Base-by-base conservation (phyloP, 116 monocot species). In the Zostera marina region DNA sequence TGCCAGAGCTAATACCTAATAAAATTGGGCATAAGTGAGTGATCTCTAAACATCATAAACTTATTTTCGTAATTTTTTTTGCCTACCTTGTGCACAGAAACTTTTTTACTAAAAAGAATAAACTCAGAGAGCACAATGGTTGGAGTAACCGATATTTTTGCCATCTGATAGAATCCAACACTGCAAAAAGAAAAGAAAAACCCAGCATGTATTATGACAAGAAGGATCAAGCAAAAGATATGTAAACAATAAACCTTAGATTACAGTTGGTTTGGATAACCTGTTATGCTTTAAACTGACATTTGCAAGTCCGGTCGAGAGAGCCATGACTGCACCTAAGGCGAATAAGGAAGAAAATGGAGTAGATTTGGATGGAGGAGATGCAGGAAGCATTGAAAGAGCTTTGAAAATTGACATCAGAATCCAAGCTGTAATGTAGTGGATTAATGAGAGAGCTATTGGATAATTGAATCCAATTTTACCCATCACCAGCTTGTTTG, bases 161-260 rank as follows among this genome's bases (percentile, higher is more conserved):
- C 87, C 92, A 93, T 93, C 68, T 87, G 87, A 77, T 93, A 93
- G 60, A 93, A 93, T 22, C 92, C 92, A 11, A 93, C 79, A 68
- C 92, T 93, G 76, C 58, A 84, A 20, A 49, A 49, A 49, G 20
- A 49, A 15, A 47, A 8, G 19, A 49, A 49, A 9, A 49, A 49
- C 15, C 20, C 15, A 49, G 15, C 15, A 49, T 11, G 15, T 15
- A 17, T 49, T 8, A 20, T 15, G 20, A 49, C 49, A 17, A 5
- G 19, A 20, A 17, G 49, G 19, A 20, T 3, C 49, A 17, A 49
- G 7, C 15, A 49, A n/a, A 56, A 14, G 38, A 56, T 25, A 14
- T 32, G 8, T 32, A 32, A 32, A 32, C n/a, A 9, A 25, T 8
- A 38, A 38, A 32, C 25, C 38, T 7, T 55, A 53, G 22, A 9